Conservation (phyloP, 2,329 filamentous ascomycete genomes). For the Talaromyces funiculosus region DNA sequence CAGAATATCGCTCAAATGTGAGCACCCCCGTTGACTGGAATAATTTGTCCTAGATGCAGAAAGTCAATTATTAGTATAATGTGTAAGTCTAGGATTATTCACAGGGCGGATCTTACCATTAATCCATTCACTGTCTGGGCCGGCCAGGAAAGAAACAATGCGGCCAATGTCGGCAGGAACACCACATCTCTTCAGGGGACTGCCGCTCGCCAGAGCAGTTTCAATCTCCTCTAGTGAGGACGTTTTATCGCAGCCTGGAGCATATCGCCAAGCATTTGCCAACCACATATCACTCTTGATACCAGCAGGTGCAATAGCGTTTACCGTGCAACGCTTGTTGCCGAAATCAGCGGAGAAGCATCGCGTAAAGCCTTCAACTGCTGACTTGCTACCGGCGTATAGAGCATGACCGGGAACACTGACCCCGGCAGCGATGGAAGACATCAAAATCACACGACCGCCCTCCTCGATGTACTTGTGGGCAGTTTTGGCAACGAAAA, state of each 20-base stretch:
- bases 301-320: conserved; percentile 61
- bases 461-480: conserved; percentile 64
- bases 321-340: conserved; percentile 59
- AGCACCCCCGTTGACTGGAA: conserved; percentile 17
- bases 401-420: conserved; percentile 66
- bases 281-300: conserved; percentile 73
- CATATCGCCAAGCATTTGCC: conserved; percentile 62
- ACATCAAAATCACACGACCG: conserved; percentile 70
- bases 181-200: conserved; percentile 56
- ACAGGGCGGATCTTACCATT: conserved; percentile 46
- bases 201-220: conserved; percentile 50
- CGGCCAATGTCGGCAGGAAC: conserved; percentile 55
- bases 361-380: conserved; percentile 71
- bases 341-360: conserved; percentile 66
- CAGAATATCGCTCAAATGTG: conserved; percentile 7
- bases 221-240: conserved; percentile 51
- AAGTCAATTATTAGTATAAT: neutral
- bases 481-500: conserved; percentile 60
- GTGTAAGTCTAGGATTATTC: neutral
- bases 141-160: conserved; percentile 52
- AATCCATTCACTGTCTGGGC: conserved; percentile 59
- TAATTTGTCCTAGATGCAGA: conserved; percentile 12
- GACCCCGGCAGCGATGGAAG: conserved; percentile 61
- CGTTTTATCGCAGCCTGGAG: conserved; percentile 40
- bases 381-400: conserved; percentile 70